phyloP scores from a whole-genome alignment of 148 eudicot species.

The Silene conica region DNA sequence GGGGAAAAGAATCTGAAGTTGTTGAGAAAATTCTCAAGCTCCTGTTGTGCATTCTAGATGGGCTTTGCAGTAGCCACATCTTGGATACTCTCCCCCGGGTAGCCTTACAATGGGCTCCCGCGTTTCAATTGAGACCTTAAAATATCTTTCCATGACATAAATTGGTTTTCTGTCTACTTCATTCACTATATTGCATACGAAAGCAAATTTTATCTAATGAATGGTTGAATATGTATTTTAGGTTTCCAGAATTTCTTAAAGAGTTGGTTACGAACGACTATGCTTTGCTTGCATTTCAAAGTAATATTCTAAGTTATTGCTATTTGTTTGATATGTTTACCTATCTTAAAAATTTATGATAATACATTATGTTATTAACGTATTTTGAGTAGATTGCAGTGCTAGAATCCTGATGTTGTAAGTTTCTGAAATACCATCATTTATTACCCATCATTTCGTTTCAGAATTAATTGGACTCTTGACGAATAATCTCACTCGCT shows the following conservation, averaged over 20 bases:
- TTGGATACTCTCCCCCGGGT: constrained; percentile 31
- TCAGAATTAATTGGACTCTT: too few species aligned
- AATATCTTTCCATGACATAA: constrained; percentile 35
- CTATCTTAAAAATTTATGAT: not conserved
- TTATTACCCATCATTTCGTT: too few species aligned
- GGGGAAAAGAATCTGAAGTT: constrained; percentile 41
- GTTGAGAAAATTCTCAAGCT: constrained; percentile 52
- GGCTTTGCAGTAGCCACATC: constrained; percentile 36
- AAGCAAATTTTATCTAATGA: not conserved
- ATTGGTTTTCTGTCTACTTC: constrained; percentile 2
- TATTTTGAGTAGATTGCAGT: too few species aligned
- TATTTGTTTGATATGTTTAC: not conserved
- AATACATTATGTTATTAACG: not conserved
- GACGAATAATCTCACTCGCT: constrained; percentile 69
- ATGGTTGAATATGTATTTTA: too few species aligned
- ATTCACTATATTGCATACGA: not conserved
- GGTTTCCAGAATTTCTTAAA: too few species aligned
- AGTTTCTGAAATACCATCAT: too few species aligned
- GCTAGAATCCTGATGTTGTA: too few species aligned
- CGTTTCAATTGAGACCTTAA: constrained; percentile 49
- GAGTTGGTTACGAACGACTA: too few species aligned
- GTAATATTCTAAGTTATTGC: constrained; percentile 53
- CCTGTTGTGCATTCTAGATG: constrained; percentile 67
- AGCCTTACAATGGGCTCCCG: constrained; percentile 56
- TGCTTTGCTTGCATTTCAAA: constrained; percentile 53